Percentiles rank a stretch among this genome's conserved stretches.
Evolutionary conservation across 495 filamentous ascomycete genomes (phyloP).

Genomic region (Hypoxylon subgilvum): DNA sequence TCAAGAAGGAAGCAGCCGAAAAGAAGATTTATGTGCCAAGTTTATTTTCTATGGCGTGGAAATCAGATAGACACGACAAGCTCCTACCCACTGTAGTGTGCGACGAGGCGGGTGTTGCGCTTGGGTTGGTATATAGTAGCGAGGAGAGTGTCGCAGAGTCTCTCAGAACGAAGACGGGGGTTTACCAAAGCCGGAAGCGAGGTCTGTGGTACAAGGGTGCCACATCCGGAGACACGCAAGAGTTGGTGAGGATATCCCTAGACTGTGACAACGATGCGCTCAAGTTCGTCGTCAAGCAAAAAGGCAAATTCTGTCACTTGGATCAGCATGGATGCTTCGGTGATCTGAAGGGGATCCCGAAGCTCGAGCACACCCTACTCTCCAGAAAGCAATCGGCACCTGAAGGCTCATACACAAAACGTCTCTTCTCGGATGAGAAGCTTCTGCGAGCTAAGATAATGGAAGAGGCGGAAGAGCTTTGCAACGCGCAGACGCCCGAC

Average conservation of each 20-base stretch:
- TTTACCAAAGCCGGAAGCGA: constrained; percentile 93
- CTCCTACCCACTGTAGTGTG: constrained; percentile 86
- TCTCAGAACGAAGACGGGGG: constrained; percentile 83
- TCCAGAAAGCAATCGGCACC: constrained; percentile 81
- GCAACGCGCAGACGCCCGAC: constrained; percentile 77
- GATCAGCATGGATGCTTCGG: constrained; percentile 92
- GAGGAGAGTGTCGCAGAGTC: constrained; percentile 87
- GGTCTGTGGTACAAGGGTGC: constrained; percentile 97
- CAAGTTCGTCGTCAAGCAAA: constrained; percentile 86
- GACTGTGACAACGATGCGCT: constrained; percentile 95
- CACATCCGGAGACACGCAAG: constrained; percentile 89
- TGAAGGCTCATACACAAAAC: constrained; percentile 87
- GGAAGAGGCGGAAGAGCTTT: constrained; percentile 96
- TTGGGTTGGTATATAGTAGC: constrained; percentile 93
- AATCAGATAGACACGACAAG: constrained; percentile 82
- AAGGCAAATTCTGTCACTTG: constrained; percentile 93
- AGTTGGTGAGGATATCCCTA: constrained; percentile 79
- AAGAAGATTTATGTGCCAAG: constrained; percentile 68
- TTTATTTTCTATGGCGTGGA: constrained; percentile 70
- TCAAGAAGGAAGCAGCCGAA: constrained; percentile 61
- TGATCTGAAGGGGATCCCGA: constrained; percentile 76
- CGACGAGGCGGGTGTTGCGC: constrained; percentile 81
- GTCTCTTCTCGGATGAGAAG: constrained; percentile 89
- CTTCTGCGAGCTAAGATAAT: constrained; percentile 93
- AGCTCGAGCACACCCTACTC: constrained; percentile 82